Base-by-base conservation (phyloP, 345 rosid species). In the Hibiscus syriacus region DNA sequence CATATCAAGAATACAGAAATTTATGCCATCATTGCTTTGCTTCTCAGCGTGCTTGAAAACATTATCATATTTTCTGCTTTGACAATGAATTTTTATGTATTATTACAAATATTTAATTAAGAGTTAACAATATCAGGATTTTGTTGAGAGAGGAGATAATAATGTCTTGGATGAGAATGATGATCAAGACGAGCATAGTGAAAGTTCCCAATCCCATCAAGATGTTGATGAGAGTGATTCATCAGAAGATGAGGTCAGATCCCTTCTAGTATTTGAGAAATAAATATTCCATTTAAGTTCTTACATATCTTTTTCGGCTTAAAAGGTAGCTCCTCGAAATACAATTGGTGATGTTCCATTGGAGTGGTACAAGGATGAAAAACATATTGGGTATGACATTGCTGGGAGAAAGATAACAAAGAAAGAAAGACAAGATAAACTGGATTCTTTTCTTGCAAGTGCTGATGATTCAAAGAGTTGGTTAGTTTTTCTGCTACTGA, bases 321-420 rank as follows among this genome's bases (percentile, higher is more conserved):
- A n/a, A n/a, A n/a, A n/a, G n/a, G n/a, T n/a, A 12, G 83, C 88
- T 67, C 87, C 87, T 39, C 79, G 96, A 70, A 93, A 93, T 74
- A 93, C 98, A 2, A 69, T 90, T 72, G 98, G 98, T 45, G 85
- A 90, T 72, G 96, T 93, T 79, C 98, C 98, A 0, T 72, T 93
- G 67, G 82, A 76, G 77, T 93, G 96, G 96, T 90, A 93, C 73
- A 74, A 67, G 74, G 96, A 90, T n/a, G n/a, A n/a, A n/a, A n/a
- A n/a, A n/a, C n/a, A n/a, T n/a, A n/a, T n/a, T n/a, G n/a, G n/a
- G n/a, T 74, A 93, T 67, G 92, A 87, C 72, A 66, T 90, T 69
- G 29, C 78, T 12, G 96, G 97, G 64, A 90, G 85, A 81, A 93
- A 93, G 82, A 83, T 90, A 49, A 88, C 79, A 4, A 93, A 87